phyloP scores from a whole-genome alignment of 768 basidiomycete species.

The Auricularia sp. region DNA sequence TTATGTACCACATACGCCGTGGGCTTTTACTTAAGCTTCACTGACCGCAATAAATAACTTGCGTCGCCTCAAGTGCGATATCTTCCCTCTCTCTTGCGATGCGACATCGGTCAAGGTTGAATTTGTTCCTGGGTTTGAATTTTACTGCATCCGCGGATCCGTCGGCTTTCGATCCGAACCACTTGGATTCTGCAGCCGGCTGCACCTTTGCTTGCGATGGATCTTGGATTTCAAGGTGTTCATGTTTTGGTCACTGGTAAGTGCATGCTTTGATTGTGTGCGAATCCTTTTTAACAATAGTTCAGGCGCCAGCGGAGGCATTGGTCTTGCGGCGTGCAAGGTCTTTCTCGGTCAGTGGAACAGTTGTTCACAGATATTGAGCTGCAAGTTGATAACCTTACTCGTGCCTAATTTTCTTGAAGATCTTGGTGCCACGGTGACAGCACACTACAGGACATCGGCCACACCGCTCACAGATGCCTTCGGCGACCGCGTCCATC shows the following conservation, averaged over 20 bases:
- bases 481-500: constrained; percentile 25
- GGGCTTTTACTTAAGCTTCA: no score
- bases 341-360: constrained; percentile 40
- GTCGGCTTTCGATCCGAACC: no score
- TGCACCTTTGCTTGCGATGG: constrained; percentile 25
- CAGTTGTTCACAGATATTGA: no score
- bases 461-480: constrained; percentile 32
- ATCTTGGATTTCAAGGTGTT: constrained; percentile 47
- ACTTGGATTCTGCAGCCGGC: no score
- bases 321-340: constrained; percentile 53
- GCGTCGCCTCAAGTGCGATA: constrained; percentile 2
- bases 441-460: constrained; percentile 58
- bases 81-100: not conserved
- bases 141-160: no score
- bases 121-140: no score
- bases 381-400: not conserved
- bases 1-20: no score
- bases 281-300: not conserved
- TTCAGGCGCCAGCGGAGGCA: constrained; percentile 61
- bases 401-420: not conserved
- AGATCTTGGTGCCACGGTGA: constrained; percentile 66
- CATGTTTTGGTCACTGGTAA: constrained; percentile 64
- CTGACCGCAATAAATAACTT: no score
- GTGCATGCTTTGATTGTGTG: not conserved
- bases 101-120: no score